phyloP scores from a whole-genome alignment of 257 asterid genomes.

The Fraxinus cuspidata region DNA sequence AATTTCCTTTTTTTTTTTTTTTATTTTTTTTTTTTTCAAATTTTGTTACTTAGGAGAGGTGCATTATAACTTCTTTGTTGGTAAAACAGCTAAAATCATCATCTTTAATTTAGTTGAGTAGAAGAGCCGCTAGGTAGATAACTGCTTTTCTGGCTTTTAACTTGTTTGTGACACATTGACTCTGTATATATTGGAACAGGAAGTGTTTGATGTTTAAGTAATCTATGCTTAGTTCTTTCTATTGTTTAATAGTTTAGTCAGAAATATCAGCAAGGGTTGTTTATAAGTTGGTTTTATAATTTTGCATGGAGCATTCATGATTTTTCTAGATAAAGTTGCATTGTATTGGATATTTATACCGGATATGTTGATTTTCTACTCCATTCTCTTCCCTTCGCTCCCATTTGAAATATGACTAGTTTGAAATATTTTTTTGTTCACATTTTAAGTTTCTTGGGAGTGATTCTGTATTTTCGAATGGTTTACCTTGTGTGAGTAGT shows the following conservation, averaged over 20 bases:
- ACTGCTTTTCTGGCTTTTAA: background rate
- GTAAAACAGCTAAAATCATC: background rate
- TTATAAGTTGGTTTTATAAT: background rate
- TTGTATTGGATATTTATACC: background rate
- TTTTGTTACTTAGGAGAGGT: conserved; percentile 16
- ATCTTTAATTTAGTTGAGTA: background rate
- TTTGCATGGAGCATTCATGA: background rate
- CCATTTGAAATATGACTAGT: background rate
- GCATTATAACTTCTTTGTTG: conserved; percentile 17
- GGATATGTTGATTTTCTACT: background rate
- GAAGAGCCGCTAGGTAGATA: conserved; percentile 20
- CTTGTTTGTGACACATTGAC: background rate
- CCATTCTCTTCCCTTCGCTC: background rate
- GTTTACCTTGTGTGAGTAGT: background rate
- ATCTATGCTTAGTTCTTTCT: background rate
- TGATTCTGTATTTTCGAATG: background rate
- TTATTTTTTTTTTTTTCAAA: conserved; percentile 7
- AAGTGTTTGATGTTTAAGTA: background rate
- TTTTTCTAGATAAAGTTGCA: background rate
- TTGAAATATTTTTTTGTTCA: background rate
- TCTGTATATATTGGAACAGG: background rate
- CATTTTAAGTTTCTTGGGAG: background rate
- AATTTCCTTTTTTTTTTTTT: conserved; percentile 15
- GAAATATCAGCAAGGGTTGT: background rate
- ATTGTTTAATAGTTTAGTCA: background rate